Conservation (phyloP, 495 filamentous ascomycete species). For the Amphirosellinia nigrospora region DNA sequence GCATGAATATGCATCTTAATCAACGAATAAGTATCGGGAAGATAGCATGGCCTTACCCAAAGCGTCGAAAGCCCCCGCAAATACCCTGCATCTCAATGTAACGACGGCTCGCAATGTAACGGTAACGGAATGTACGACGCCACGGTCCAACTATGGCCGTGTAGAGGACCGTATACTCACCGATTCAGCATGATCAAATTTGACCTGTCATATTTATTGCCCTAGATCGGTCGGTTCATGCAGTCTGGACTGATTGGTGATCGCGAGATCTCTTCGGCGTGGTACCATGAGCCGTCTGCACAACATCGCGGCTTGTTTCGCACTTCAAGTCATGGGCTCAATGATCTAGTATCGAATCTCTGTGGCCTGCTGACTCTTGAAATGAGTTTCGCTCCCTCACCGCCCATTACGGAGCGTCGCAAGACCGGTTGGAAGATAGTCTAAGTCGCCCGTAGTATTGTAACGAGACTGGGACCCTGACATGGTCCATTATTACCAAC, state of each 20-base stretch:
- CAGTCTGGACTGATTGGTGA: constrained; percentile 14
- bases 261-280: constrained; percentile 22
- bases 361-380: not conserved
- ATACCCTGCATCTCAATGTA: constrained; percentile 21
- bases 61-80: constrained; percentile 16
- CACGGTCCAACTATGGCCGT: not conserved
- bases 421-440: not conserved
- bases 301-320: constrained; percentile 9
- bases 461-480: not conserved
- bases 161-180: not conserved
- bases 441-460: not conserved
- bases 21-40: constrained; percentile 2
- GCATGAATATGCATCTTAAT: constrained; percentile 12
- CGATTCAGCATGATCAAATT: constrained; percentile 2
- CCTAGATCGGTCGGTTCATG: constrained; percentile 23
- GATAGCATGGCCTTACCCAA: constrained; percentile 15
- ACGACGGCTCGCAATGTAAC: constrained; percentile 26
- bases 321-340: not conserved
- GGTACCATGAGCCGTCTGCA: constrained; percentile 13
- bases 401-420: constrained; percentile 11
- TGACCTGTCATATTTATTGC: constrained; percentile 10
- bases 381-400: constrained; percentile 7
- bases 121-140: constrained; percentile 15
- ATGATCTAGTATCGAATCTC: not conserved
- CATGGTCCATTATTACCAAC: constrained; percentile 11